A percentile compares a stretch with the other conserved stretches of the same genome.
Evolutionary conservation across 2,329 filamentous ascomycete genomes (phyloP).

Genomic region (Claviceps quebecensis): DNA sequence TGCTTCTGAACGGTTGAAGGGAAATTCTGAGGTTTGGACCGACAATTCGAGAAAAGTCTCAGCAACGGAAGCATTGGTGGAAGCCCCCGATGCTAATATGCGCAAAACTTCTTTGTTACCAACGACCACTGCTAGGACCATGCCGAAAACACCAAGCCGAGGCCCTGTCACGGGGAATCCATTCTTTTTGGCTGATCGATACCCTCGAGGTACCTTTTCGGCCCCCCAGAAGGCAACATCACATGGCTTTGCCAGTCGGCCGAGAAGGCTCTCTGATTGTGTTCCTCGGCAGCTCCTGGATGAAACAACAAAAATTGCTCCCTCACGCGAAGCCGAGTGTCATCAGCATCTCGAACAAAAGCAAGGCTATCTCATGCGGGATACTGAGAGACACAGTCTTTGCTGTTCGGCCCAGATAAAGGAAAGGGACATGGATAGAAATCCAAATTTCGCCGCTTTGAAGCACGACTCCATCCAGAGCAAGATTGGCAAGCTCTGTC

Average conservation of each 20-base stretch:
- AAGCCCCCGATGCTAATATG: not conserved
- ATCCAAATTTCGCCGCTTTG: conserved; percentile 4
- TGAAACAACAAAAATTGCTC: conserved; percentile 4
- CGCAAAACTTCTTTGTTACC: no score
- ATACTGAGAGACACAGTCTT: conserved; percentile 16
- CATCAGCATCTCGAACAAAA: conserved; percentile 13
- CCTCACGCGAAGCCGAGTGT: conserved; percentile 11
- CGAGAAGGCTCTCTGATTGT: conserved; percentile 16
- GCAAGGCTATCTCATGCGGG: not conserved
- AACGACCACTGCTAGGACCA: not conserved
- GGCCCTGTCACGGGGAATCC: conserved; percentile 16
- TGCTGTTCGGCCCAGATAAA: conserved; percentile 13
- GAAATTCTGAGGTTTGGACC: not conserved
- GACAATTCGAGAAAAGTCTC: not conserved
- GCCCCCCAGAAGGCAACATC: conserved; percentile 11
- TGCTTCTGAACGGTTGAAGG: conserved; percentile 18
- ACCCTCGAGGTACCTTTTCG: conserved; percentile 8
- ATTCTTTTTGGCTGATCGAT: conserved; percentile 19
- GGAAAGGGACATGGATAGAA: not conserved
- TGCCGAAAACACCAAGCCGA: conserved; percentile 1
- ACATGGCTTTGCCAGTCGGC: conserved; percentile 9
- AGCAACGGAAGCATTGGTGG: not conserved
- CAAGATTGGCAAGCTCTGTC: conserved; percentile 18
- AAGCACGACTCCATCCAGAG: conserved; percentile 9
- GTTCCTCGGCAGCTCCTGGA: conserved; percentile 12